A percentile compares a stretch with the other conserved stretches of the same genome.
These are phyloP conservation scores for Sclerotinia sclerotiorum DNA, from an alignment of 2,329 filamentous ascomycete genomes.

Conservation along the genomic window DNA sequence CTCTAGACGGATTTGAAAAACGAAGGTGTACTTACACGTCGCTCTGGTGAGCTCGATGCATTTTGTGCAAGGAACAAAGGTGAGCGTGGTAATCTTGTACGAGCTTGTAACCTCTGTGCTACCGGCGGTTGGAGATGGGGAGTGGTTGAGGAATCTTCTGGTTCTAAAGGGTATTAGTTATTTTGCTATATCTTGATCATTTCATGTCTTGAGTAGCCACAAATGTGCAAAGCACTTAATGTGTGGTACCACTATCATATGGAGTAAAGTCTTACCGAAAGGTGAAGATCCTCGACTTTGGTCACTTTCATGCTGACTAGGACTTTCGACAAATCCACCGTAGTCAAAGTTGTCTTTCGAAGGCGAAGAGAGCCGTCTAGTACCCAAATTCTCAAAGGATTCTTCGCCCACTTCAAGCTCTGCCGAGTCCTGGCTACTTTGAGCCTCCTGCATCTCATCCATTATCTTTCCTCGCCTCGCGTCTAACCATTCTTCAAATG, in stretches of 20 bases:
- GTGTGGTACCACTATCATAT: background rate
- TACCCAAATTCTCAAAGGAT: constrained; percentile 9
- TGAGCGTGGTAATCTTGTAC: constrained; percentile 37
- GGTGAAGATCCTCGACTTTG: constrained; percentile 27
- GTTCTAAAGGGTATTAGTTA: constrained; percentile 29
- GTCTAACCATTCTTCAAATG: constrained; percentile 10
- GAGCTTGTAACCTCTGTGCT: constrained; percentile 23
- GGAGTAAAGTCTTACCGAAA: constrained; percentile 26
- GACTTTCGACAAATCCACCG: constrained; percentile 36
- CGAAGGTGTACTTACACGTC: background rate
- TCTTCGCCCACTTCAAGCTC: constrained; percentile 11
- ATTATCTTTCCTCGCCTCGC: constrained; percentile 8
- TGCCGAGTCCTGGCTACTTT: constrained; percentile 17
- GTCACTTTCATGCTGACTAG: constrained; percentile 20
- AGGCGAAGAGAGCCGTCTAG: constrained; percentile 22
- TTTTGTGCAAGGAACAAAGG: constrained; percentile 40
- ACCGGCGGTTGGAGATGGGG: constrained; percentile 27
- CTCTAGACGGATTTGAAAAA: background rate
- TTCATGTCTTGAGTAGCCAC: background rate
- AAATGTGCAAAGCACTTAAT: background rate
- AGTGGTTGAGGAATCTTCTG: constrained; percentile 37
- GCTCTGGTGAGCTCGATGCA: constrained; percentile 39
- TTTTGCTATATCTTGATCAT: background rate
- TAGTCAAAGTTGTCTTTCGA: constrained; percentile 37
- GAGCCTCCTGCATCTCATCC: background rate